Base-by-base conservation (phyloP, 2,329 filamentous ascomycete genomes). In the Paradendryphiella salina region DNA sequence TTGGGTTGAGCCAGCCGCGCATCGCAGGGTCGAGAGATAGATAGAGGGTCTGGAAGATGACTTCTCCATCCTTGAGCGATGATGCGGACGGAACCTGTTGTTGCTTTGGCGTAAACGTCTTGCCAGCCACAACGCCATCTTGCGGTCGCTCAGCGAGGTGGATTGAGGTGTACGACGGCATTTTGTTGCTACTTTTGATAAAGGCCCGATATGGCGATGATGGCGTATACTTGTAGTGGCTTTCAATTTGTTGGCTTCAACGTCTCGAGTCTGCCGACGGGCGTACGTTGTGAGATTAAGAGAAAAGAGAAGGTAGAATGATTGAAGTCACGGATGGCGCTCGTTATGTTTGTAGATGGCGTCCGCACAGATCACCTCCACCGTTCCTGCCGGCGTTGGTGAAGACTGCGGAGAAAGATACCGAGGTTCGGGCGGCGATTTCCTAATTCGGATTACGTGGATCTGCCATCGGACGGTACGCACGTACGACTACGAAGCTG, bases 1-100 rank as follows among this genome's bases (percentile, higher is more conserved):
- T 64, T 13, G 61, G 50, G 37, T 82, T 86, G 15, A 90, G 73
- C 85, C 85, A 89, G 51, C 83, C 83, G 61, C 87, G 81, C 86
- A 89, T 89, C n/a, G 87, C 86, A 1, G 87, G 87, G 72, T 90
- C 87, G 32, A 90, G 77, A 8, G 84, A 86, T 36, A 89, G 77
- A 65, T 89, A 89, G 52, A 87, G 76, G 1, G 75, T 75, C 50
- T 78, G 75, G 50, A 80, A 76, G 51, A 90, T 78, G 47, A 89
- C 77, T 65, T 89, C 75, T 58, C 85, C 85, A 76, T 85, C 80
- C 67, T 85, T 79, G 34, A 87, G 77, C 53, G 82, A 77, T 1
- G 67, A 61, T 32, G 74, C 72, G 1, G 67, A 61, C 5, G 77
- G 70, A 3, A 82, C 76, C 1, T 81, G 76, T 1, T 76, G 72